A percentile compares a stretch with the other conserved stretches of the same genome.
Evolutionary conservation across 208 protist species (phyloP).

Genomic region (Acanthamoeba lenticulata): DNA sequence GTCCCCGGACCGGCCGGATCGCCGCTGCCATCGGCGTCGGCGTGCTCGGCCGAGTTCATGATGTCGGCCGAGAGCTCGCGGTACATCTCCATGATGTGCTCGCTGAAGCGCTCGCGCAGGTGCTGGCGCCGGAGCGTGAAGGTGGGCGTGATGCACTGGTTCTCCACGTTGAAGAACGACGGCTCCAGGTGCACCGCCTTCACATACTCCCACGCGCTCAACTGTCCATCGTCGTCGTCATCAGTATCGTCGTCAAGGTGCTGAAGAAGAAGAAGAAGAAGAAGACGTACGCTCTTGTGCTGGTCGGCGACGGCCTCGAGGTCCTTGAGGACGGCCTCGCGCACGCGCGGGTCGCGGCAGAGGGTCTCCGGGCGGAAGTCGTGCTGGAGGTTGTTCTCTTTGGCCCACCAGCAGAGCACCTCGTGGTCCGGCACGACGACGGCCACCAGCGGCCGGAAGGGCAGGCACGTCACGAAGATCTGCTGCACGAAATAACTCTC

Average conservation of each 20-base stretch:
- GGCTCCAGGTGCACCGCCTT: constrained; percentile 77
- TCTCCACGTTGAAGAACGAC: constrained; percentile 83
- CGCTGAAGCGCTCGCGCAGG: neutral
- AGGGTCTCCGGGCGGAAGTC: constrained; percentile 39
- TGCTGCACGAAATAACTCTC: constrained; percentile 77
- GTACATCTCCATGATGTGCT: constrained; percentile 63
- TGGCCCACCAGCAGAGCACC: constrained; percentile 57
- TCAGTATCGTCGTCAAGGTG: too few relatives aligned
- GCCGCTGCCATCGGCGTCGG: too few relatives aligned
- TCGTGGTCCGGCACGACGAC: constrained; percentile 85
- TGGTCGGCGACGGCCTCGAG: constrained; percentile 48
- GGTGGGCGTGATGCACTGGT: constrained; percentile 88
- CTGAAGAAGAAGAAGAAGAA: too few relatives aligned
- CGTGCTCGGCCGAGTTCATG: too few relatives aligned
- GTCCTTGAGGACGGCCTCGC: constrained; percentile 52
- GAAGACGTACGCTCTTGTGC: constrained; percentile 34
- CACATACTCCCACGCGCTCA: constrained; percentile 80
- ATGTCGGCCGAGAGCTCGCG: neutral
- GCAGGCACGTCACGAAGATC: constrained; percentile 66
- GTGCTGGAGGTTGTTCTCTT: constrained; percentile 60
- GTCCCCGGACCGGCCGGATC: too few relatives aligned
- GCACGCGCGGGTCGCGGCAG: constrained; percentile 31
- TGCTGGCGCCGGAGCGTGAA: constrained; percentile 83
- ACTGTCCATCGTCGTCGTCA: too few relatives aligned
- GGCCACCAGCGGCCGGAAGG: constrained; percentile 80